phyloP scores from a whole-genome alignment of 2,329 filamentous ascomycete species.

The Microsporum audouinii region DNA sequence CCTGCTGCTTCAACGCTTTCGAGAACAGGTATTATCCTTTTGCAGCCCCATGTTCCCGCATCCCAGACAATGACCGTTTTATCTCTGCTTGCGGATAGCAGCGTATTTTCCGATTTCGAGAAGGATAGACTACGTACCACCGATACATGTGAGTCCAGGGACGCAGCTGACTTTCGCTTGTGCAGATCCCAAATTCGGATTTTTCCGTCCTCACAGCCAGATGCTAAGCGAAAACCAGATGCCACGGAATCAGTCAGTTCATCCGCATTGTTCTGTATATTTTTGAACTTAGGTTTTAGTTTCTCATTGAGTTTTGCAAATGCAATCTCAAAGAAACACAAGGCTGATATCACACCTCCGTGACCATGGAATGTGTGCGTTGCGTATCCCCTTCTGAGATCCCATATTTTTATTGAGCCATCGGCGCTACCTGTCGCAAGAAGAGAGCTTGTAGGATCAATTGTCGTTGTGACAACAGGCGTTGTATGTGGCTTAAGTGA shows the following conservation, averaged over 20 bases:
- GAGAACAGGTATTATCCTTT: conserved; percentile 68
- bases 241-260: conserved; percentile 28
- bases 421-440: conserved; percentile 89
- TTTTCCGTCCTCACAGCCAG: conserved; percentile 88
- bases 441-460: conserved; percentile 78
- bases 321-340: conserved; percentile 78
- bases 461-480: conserved; percentile 73
- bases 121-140: conserved; percentile 84
- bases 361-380: conserved; percentile 95
- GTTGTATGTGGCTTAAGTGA: conserved; percentile 83
- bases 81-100: conserved; percentile 80
- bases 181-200: conserved; percentile 84
- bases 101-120: conserved; percentile 57
- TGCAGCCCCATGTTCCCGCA: conserved; percentile 67
- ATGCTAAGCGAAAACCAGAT: conserved; percentile 66
- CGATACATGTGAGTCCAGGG: conserved; percentile 84
- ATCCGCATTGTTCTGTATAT: conserved; percentile 34
- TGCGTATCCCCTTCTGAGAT: conserved; percentile 76
- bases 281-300: conserved; percentile 12
- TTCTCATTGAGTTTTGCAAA: neutral
- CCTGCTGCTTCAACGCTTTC: conserved; percentile 77
- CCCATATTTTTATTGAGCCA: conserved; percentile 92
- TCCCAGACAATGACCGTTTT: conserved; percentile 94
- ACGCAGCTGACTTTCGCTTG: conserved; percentile 64
- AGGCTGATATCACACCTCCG: conserved; percentile 77